Conservation (phyloP, 1,284 basidiomycete species). For the Melampsora americana region DNA sequence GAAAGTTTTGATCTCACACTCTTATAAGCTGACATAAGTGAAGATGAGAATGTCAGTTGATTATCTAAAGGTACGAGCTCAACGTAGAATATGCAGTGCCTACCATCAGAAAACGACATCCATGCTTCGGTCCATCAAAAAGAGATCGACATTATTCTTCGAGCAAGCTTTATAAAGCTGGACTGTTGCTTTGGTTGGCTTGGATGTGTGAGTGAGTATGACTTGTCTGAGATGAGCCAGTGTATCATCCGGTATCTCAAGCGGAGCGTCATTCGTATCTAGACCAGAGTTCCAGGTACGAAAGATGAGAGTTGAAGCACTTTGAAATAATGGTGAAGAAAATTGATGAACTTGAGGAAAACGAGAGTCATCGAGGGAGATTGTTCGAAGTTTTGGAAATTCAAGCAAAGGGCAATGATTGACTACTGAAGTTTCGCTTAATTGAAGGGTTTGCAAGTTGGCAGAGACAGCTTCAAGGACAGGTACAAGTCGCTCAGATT, state of each 20-base stretch:
- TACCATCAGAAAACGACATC: too few species aligned
- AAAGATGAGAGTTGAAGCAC: conserved; percentile 14
- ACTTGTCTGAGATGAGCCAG: conserved; percentile 11
- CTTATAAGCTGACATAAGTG: too few species aligned
- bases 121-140: background rate
- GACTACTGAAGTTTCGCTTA: conserved; percentile 23
- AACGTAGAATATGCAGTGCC: too few species aligned
- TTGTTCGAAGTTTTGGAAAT: conserved; percentile 22
- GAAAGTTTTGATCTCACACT: too few species aligned
- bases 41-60: too few species aligned
- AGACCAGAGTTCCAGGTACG: conserved; percentile 15
- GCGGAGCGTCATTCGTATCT: conserved; percentile 11
- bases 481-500: conserved; percentile 13
- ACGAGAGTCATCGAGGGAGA: conserved; percentile 26
- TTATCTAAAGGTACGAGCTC: too few species aligned
- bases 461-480: background rate
- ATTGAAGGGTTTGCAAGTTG: conserved; percentile 24
- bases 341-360: conserved; percentile 22
- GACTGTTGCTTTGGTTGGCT: conserved; percentile 2
- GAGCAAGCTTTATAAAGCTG: conserved; percentile 11
- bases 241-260: conserved; percentile 23
- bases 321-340: conserved; percentile 21
- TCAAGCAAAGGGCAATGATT: conserved; percentile 4
- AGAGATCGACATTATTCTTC: conserved; percentile 5
- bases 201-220: conserved; percentile 18